Conservation (phyloP, 352 stramenopile genomes). For the Globisporangium sylvaticum region DNA sequence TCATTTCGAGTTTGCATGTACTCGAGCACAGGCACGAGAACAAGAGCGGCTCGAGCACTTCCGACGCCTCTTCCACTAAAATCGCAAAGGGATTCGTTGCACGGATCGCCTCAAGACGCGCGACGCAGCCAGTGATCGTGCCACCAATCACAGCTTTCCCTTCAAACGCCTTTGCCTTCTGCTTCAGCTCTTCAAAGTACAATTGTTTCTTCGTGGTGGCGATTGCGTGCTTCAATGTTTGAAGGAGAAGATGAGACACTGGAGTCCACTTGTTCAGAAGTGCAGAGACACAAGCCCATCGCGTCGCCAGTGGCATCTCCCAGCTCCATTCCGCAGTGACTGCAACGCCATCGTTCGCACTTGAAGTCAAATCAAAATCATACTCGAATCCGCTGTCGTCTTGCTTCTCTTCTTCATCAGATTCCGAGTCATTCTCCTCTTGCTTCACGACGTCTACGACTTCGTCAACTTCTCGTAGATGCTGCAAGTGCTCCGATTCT, state of each 20-base stretch:
- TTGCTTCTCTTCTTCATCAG: not conserved
- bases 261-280: conserved; percentile 29
- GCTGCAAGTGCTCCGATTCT: conserved; percentile 78
- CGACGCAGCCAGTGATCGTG: conserved; percentile 86
- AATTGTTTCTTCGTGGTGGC: conserved; percentile 36
- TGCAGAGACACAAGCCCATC: conserved; percentile 42
- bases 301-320: conserved; percentile 54
- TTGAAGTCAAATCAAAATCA: conserved; percentile 12
- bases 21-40: conserved; percentile 82
- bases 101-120: conserved; percentile 75
- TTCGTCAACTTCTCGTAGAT: conserved; percentile 79
- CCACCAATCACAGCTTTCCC: conserved; percentile 83
- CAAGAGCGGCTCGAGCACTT: conserved; percentile 86
- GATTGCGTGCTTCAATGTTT: conserved; percentile 14
- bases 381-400: conserved; percentile 18
- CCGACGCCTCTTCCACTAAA: conserved; percentile 83
- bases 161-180: conserved; percentile 76
- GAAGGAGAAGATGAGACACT: not conserved
- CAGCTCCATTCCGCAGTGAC: conserved; percentile 56
- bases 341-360: conserved; percentile 3
- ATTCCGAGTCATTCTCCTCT: conserved; percentile 19
- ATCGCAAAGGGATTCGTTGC: conserved; percentile 84
- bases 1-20: conserved; percentile 87
- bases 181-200: conserved; percentile 54
- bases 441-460: conserved; percentile 35